Conservation (phyloP, 2,329 filamentous ascomycete species). For the Colletotrichum cordylinicola region DNA sequence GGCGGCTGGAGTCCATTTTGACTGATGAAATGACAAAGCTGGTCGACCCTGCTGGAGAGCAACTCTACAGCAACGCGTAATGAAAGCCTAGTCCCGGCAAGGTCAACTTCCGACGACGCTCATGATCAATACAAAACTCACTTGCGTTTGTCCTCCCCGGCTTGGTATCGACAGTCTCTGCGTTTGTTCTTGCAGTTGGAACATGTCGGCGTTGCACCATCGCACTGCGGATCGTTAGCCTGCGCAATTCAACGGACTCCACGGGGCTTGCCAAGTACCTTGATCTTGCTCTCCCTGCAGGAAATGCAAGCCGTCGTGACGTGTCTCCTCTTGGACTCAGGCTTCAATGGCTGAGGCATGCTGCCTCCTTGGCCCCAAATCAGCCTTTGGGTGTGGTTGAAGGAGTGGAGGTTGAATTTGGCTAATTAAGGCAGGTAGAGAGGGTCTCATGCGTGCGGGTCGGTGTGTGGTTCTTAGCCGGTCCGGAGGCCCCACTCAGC, state of each 20-base stretch:
- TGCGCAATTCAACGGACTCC: neutral
- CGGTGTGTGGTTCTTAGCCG: neutral
- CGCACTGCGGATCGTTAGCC: neutral
- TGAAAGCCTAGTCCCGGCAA: neutral
- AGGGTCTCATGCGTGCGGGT: neutral
- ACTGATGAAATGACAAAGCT: slow-evolving; percentile 42
- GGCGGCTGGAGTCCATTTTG: slow-evolving; percentile 43
- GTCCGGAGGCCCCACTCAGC: neutral
- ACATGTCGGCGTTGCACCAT: slow-evolving; percentile 2
- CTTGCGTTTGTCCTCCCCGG: slow-evolving; percentile 15
- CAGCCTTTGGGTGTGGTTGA: neutral
- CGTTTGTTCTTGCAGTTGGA: slow-evolving; percentile 3
- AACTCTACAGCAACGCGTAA: slow-evolving; percentile 11
- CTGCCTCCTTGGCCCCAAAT: neutral
- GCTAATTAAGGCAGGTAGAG: neutral
- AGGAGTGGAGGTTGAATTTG: neutral
- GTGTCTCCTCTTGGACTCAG: slow-evolving; percentile 35
- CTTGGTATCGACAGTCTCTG: slow-evolving; percentile 1
- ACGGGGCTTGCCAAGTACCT: slow-evolving; percentile 28
- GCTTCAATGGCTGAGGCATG: slow-evolving; percentile 6
- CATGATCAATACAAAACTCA: neutral
- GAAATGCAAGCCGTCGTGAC: slow-evolving; percentile 49
- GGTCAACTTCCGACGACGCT: neutral
- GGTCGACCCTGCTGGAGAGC: neutral
- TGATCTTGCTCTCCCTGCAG: slow-evolving; percentile 49